A percentile compares a stretch with the other conserved stretches of the same genome.
These are phyloP conservation scores for Juglanconis juglandina DNA, from an alignment of 2,329 filamentous ascomycete species.

Conservation along the genomic window DNA sequence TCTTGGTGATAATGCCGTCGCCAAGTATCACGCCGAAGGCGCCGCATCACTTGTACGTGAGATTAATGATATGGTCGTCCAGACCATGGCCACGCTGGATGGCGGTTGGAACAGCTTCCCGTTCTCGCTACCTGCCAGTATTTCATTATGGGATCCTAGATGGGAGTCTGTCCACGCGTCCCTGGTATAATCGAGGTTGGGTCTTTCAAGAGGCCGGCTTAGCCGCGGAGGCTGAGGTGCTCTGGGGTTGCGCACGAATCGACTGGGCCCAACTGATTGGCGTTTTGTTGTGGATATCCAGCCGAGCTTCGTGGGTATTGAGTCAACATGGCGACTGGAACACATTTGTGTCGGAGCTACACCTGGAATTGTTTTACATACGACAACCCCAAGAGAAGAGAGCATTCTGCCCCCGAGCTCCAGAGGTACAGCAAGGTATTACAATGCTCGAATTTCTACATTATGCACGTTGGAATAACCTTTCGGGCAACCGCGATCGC, in stretches of 20 bases:
- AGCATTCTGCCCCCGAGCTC: too few relatives aligned
- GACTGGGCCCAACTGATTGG: neutral
- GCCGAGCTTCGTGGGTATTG: neutral
- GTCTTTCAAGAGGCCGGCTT: constrained; percentile 7
- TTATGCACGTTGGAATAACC: too few relatives aligned
- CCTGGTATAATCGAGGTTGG: constrained; percentile 1
- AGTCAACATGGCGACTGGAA: neutral
- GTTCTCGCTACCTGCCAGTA: neutral
- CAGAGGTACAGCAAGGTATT: too few relatives aligned
- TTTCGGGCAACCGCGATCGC: too few relatives aligned
- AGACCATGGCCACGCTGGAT: neutral
- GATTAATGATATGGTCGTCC: neutral
- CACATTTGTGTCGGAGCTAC: too few relatives aligned
- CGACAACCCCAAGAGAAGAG: too few relatives aligned
- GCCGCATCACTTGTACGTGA: neutral
- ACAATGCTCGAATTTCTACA: too few relatives aligned
- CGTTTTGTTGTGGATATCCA: neutral
- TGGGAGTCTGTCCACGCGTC: neutral
- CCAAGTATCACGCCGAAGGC: neutral
- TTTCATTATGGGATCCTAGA: neutral
- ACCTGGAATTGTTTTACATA: too few relatives aligned
- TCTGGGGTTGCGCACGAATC: neutral
- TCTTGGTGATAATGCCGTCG: neutral
- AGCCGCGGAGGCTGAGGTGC: neutral
- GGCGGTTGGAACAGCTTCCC: neutral